Evolutionary conservation across 345 rosid species (phyloP), one percentile per base, ranked within the genome.

Genomic region (Ailanthus altissimus): DNA sequence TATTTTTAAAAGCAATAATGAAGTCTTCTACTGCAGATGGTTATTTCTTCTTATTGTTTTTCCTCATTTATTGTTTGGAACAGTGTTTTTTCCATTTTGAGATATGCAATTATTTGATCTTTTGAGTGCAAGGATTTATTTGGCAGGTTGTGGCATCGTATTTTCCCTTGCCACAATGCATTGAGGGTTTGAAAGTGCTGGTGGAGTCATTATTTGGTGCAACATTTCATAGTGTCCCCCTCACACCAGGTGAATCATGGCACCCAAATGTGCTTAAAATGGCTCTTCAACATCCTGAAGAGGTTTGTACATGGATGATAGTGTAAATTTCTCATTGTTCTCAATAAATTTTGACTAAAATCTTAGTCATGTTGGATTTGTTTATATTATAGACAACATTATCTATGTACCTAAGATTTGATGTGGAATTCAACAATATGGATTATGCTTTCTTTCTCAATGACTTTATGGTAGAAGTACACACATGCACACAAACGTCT

Each of bases 221-320:
- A 73, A 85, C 90, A 50, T 91, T 90, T 79, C 85, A 78, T 45
- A 83, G 80, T 47, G 77, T 91, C 68, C 84, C 97, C 46, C 77
- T 92, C 82, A 88, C 90, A 62, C 97, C 89, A 18, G 98, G 99
- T 50, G 99, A 95, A 90, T 90, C 98, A 9, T 95, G 99, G 99
- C 97, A 95, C 81, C 92, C 98, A 28, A 88, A 89, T 66, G 97
- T 95, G 77, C 87, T 91, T 64, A 93, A 95, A 89, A 75, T 93
- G 92, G 82, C 85, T 70, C 92, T 95, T 77, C 88, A 89, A 83
- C 97, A 93, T 83, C 97, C 97, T 7, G 94, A 93, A 56, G 99
- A 95, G 97, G 99, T 93, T 87, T 25, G 59, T 63, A 15, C 20
- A 38, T 78, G 57, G 63, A 70, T 75, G 75, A 46, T 43, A 25